Percentiles rank a stretch among this genome's conserved stretches.
Evolutionary conservation across 2,329 filamentous ascomycete species (phyloP).

Genomic region (Monilinia fructicola): DNA sequence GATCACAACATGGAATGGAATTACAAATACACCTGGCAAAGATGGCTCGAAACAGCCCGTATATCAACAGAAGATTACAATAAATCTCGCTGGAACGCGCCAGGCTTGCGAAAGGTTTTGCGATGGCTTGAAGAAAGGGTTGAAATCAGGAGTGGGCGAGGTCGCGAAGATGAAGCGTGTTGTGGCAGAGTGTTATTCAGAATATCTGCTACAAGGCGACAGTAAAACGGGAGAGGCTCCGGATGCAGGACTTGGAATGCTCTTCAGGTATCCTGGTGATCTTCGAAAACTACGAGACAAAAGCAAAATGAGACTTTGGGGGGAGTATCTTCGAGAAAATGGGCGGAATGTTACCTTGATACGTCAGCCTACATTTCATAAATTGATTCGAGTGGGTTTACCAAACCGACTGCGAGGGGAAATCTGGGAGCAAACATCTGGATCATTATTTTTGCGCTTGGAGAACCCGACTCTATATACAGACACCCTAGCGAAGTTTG

Average conservation of each 20-base stretch:
- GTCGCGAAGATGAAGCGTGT: slow-evolving; percentile 82
- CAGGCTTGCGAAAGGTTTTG: slow-evolving; percentile 93
- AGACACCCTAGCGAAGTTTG: slow-evolving; percentile 80
- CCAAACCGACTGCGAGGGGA: slow-evolving; percentile 92
- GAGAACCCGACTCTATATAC: slow-evolving; percentile 81
- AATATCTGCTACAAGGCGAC: slow-evolving; percentile 69
- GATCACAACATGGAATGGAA: slow-evolving; percentile 90
- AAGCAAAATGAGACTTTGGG: slow-evolving; percentile 97
- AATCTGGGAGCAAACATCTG: slow-evolving; percentile 93
- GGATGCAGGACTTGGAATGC: slow-evolving; percentile 89
- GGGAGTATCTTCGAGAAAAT: slow-evolving; percentile 93
- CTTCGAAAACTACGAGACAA: slow-evolving; percentile 88
- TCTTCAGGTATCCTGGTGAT: slow-evolving; percentile 94
- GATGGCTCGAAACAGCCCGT: slow-evolving; percentile 48
- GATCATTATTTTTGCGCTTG: slow-evolving; percentile 83
- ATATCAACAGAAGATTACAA: slow-evolving; percentile 79
- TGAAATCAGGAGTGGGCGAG: slow-evolving; percentile 83
- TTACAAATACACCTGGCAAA: slow-evolving; percentile 48
- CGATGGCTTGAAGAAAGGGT: slow-evolving; percentile 86
- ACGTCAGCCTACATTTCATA: slow-evolving; percentile 95
- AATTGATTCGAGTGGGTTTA: slow-evolving; percentile 90
- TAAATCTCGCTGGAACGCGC: slow-evolving; percentile 86
- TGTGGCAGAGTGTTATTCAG: slow-evolving; percentile 84
- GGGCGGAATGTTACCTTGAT: slow-evolving; percentile 89
- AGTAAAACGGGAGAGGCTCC: slow-evolving; percentile 66